Conservation (phyloP, 129 eudicot species). For the Flaveria sonorensis region DNA sequence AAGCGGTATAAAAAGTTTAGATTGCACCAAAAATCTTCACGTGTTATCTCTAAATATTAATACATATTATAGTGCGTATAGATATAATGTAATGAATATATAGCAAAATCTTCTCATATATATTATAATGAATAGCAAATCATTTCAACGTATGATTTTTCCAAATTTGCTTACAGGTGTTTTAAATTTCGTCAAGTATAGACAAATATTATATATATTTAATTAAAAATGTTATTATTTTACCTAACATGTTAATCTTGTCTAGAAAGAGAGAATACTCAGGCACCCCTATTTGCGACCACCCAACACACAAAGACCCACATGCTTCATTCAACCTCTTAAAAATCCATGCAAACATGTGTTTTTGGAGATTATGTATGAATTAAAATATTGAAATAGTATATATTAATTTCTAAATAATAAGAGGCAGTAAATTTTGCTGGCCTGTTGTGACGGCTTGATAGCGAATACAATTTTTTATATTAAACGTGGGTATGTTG, state of each 20-base stretch:
- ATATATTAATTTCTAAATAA: too few species aligned
- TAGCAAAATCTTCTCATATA: too few species aligned
- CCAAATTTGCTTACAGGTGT: not conserved
- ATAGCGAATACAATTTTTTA: too few species aligned
- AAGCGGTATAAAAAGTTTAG: too few species aligned
- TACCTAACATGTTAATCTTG: not conserved
- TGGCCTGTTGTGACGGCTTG: too few species aligned
- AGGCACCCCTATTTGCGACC: not conserved
- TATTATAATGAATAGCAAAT: not conserved
- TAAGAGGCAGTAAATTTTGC: too few species aligned
- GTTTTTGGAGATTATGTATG: not conserved
- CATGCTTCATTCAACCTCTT: slow-evolving; percentile 18
- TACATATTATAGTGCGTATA: too few species aligned
- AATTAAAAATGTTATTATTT: not conserved
- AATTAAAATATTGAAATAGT: not conserved
- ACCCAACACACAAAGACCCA: slow-evolving; percentile 26
- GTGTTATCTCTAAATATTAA: too few species aligned
- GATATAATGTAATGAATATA: too few species aligned
- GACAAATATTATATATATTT: not conserved
- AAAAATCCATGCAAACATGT: not conserved
- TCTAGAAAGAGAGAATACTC: not conserved
- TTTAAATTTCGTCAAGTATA: not conserved
- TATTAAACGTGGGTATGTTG: too few species aligned
- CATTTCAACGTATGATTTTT: not conserved
- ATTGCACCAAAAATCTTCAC: too few species aligned